Evolutionary conservation across 176 grass and related monocot species (phyloP).

Genomic region (Lolium perenne): DNA sequence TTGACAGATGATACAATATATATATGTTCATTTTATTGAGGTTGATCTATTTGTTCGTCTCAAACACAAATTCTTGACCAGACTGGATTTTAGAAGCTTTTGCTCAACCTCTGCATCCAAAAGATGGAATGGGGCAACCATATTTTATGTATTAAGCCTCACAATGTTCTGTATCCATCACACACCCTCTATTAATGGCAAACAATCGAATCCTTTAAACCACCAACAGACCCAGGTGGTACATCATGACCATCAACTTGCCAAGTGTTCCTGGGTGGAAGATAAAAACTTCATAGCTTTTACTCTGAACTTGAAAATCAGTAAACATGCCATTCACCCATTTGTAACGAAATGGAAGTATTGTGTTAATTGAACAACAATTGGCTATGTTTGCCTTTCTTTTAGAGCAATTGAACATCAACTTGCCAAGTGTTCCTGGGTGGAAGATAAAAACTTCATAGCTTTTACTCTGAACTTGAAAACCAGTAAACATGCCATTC

Average conservation of each 20-base stretch:
- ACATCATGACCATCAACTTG: background rate
- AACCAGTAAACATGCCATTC: background rate
- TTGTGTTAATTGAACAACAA: background rate
- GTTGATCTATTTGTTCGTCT: conserved; percentile 7
- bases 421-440: background rate
- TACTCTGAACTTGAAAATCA: conserved; percentile 18
- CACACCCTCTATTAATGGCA: background rate
- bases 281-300: background rate
- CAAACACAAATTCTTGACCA: conserved; percentile 16
- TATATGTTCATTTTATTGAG: background rate
- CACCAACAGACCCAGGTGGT: background rate
- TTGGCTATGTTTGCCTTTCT: background rate
- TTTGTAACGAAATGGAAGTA: background rate
- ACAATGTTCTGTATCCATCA: conserved; percentile 13
- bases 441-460: background rate
- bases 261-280: background rate
- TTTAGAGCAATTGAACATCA: background rate
- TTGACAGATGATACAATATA: conserved; percentile 15
- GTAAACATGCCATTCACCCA: background rate
- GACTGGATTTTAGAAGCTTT: background rate
- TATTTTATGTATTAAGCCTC: background rate
- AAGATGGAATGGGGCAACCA: conserved; percentile 19
- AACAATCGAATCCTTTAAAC: conserved; percentile 24
- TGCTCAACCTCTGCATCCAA: background rate
- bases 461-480: conserved; percentile 23